Evolutionary conservation across 2,329 filamentous ascomycete species (phyloP).

Genomic region (Penicillium sclerotigenum): DNA sequence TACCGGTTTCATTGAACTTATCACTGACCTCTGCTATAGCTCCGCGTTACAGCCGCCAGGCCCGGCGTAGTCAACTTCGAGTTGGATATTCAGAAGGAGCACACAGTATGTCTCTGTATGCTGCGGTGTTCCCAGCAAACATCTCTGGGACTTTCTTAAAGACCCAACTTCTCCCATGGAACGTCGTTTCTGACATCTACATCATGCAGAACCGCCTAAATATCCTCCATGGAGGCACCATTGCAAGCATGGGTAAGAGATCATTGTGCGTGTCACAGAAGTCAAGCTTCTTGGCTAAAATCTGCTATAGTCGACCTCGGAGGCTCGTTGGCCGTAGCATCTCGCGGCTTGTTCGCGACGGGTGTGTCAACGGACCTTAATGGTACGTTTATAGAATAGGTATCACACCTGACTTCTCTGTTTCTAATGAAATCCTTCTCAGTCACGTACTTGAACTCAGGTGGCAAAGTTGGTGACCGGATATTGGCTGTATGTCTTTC

Average conservation of each 20-base stretch:
- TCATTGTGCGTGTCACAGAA: background rate
- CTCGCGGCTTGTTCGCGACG: conserved; percentile 61
- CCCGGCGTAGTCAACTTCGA: conserved; percentile 65
- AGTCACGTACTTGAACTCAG: conserved; percentile 63
- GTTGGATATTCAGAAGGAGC: conserved; percentile 61
- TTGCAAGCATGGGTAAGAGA: conserved; percentile 56
- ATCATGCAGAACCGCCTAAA: conserved; percentile 57
- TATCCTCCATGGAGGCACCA: conserved; percentile 65
- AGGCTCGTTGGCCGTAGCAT: conserved; percentile 64
- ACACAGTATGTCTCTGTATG: conserved; percentile 51
- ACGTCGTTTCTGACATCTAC: background rate
- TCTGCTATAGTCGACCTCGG: conserved; percentile 57
- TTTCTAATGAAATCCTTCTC: conserved; percentile 2
- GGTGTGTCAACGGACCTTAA: conserved; percentile 66
- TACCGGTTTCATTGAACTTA: background rate
- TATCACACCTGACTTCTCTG: background rate
- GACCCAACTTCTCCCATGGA: too few relatives aligned
- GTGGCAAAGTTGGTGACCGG: conserved; percentile 61
- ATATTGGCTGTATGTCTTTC: conserved; percentile 49
- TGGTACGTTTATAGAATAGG: conserved; percentile 35
- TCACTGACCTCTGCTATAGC: conserved; percentile 39
- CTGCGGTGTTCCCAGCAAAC: too few relatives aligned
- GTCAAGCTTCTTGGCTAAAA: background rate
- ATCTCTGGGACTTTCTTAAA: background rate
- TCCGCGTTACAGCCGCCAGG: conserved; percentile 58